A percentile compares a stretch with the other conserved stretches of the same genome.
These are phyloP conservation scores for Puccinia hordei DNA, from an alignment of 1,284 basidiomycete species.

Conservation along the genomic window DNA sequence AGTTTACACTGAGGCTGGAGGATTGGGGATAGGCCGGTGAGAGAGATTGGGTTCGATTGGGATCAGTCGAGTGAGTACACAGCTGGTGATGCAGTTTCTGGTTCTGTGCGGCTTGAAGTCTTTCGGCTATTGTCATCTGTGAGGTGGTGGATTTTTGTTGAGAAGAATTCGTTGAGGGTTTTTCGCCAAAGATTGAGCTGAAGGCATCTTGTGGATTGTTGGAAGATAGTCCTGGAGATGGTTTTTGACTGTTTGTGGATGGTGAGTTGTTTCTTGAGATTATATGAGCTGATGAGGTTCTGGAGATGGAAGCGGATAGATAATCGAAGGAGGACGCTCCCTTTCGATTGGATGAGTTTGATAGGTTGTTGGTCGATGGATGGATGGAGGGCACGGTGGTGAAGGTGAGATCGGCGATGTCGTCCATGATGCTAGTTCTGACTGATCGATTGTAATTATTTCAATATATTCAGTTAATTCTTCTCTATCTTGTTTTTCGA, in stretches of 20 bases:
- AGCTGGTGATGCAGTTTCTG: conserved; percentile 14
- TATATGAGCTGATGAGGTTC: conserved; percentile 16
- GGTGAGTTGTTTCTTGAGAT: neutral
- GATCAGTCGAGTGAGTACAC: neutral
- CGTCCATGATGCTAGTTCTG: neutral
- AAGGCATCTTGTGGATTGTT: conserved; percentile 23
- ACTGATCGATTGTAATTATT: too few relatives aligned
- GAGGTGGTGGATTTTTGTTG: conserved; percentile 19
- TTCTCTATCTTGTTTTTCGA: too few relatives aligned
- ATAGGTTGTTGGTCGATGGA: neutral
- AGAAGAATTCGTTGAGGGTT: neutral
- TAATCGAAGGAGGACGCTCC: conserved; percentile 30
- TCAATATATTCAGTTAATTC: too few relatives aligned
- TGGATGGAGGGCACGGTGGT: neutral
- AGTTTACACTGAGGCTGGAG: conserved; percentile 5
- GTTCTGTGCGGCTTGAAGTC: conserved; percentile 28
- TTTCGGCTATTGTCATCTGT: conserved; percentile 33
- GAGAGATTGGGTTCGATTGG: neutral
- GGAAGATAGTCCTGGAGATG: neutral
- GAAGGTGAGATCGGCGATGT: conserved; percentile 17
- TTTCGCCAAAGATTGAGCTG: conserved; percentile 36
- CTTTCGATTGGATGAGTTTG: conserved; percentile 1
- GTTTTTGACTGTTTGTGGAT: neutral
- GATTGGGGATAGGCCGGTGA: conserved; percentile 14
- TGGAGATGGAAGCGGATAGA: conserved; percentile 28